Percentiles rank a stretch among this genome's conserved stretches.
Evolutionary conservation across 345 rosid species (phyloP).

Genomic region (Reutealis trisperma): DNA sequence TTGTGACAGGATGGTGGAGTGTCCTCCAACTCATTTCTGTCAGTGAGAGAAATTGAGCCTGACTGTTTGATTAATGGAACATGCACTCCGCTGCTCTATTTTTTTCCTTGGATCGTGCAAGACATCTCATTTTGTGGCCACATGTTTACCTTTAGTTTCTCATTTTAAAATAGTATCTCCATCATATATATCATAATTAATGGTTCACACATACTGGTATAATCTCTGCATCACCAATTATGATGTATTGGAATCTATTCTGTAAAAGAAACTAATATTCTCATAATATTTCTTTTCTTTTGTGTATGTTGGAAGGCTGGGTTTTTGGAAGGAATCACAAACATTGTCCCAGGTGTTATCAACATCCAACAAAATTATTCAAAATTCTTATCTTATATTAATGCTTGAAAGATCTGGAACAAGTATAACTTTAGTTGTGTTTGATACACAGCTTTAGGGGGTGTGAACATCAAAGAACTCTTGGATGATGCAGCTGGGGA

Average conservation of each 20-base stretch:
- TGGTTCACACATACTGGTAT: neutral
- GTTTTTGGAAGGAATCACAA: constrained; percentile 80
- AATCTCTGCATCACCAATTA: neutral
- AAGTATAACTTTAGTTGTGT: neutral
- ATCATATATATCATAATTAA: neutral
- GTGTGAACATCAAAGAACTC: constrained; percentile 77
- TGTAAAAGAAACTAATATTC: neutral
- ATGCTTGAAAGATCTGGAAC: neutral
- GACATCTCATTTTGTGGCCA: neutral
- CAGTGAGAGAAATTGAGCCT: no score
- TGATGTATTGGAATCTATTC: neutral
- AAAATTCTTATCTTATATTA: neutral
- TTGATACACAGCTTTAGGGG: constrained; percentile 64
- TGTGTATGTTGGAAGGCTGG: constrained; percentile 60
- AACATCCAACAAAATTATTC: neutral
- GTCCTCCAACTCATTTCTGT: no score
- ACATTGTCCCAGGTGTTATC: constrained; percentile 82
- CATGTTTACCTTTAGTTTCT: neutral
- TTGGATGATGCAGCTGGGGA: constrained; percentile 74
- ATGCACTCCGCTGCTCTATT: neutral
- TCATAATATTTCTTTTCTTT: neutral
- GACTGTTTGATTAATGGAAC: neutral
- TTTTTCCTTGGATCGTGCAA: neutral
- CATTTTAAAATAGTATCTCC: neutral
- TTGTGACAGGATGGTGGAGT: no score